Percentiles rank a stretch among this genome's conserved stretches.
Evolutionary conservation across 768 basidiomycete genomes (phyloP).

Genomic region (Lactarius pseudohatsudake): DNA sequence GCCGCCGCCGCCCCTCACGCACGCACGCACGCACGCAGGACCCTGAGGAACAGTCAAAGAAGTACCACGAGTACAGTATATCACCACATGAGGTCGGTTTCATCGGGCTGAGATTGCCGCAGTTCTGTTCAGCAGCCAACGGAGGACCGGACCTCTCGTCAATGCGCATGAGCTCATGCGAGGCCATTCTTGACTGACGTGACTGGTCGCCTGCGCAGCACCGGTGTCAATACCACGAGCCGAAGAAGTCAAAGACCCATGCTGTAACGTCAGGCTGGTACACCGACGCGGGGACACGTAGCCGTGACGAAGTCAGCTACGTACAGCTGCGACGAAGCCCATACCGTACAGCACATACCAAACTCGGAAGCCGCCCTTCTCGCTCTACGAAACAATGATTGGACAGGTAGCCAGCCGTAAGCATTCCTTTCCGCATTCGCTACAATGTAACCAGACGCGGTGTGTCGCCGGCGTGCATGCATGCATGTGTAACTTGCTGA

Average conservation of each 20-base stretch:
- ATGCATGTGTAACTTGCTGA: background rate
- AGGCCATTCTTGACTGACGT: background rate
- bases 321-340: background rate
- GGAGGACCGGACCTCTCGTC: background rate
- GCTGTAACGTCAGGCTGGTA: background rate
- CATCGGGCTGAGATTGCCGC: background rate
- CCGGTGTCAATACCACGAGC: background rate
- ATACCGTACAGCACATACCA: background rate
- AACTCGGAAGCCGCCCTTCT: background rate
- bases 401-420: background rate
- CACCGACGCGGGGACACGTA: constrained; percentile 1
- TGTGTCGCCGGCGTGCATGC: background rate
- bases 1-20: background rate
- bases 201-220: background rate
- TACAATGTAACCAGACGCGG: background rate
- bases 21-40: background rate
- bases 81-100: background rate
- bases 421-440: background rate
- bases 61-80: background rate
- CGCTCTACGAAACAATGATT: background rate
- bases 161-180: background rate
- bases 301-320: background rate
- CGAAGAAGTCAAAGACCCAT: background rate
- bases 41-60: background rate
- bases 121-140: background rate